phyloP scores from a whole-genome alignment of 257 asterid genomes.

The Solanum pennellii region DNA sequence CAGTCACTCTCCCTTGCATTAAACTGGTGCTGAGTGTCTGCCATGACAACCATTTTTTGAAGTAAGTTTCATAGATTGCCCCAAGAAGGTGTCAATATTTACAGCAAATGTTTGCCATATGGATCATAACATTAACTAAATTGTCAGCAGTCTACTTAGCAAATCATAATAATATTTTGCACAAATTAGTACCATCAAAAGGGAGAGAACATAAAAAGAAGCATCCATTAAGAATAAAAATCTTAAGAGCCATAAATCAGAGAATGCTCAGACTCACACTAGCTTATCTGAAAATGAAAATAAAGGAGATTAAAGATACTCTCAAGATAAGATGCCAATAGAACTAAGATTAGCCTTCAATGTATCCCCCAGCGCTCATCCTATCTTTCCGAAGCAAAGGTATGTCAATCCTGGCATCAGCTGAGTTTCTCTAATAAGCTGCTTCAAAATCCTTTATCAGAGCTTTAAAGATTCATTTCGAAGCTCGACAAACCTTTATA shows the following conservation, averaged over 20 bases:
- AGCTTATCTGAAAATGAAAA: not conserved
- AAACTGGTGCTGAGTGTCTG: constrained; percentile 68
- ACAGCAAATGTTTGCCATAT: not conserved
- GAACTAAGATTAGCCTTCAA: not conserved
- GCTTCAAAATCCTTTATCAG: not conserved
- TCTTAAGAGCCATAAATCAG: not conserved
- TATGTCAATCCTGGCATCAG: not conserved
- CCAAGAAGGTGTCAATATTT: not conserved
- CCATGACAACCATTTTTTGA: not conserved
- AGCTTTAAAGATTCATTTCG: not conserved
- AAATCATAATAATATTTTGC: not conserved
- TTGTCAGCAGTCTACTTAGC: not conserved
- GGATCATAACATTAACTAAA: not conserved
- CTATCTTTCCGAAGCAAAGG: not conserved
- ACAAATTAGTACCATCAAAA: not conserved
- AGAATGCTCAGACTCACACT: not conserved
- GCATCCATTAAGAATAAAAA: not conserved
- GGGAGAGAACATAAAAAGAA: not conserved
- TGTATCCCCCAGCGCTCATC: not conserved
- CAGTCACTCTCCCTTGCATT: constrained; percentile 65
- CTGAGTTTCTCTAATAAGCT: not conserved
- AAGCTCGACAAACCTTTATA: not conserved
- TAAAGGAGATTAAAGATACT: not conserved
- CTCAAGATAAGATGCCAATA: not conserved
- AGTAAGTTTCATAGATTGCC: not conserved